Evolutionary conservation across 2,329 filamentous ascomycete species (phyloP).

Genomic region (Thermothelomyces thermophilus): DNA sequence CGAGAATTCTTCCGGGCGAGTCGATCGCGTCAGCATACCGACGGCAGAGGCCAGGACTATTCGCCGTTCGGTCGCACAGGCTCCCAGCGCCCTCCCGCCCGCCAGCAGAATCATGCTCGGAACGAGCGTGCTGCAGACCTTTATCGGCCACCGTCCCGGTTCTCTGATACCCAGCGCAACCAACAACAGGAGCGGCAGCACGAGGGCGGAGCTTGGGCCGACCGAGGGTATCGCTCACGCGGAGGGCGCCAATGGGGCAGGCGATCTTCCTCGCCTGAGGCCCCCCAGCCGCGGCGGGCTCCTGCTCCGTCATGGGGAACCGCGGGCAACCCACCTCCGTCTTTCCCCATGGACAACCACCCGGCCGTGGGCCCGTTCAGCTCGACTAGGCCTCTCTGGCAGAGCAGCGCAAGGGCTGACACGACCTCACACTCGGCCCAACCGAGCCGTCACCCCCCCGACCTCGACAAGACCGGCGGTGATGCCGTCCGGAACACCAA

Average conservation of each 20-base stretch:
- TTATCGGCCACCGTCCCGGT: no score
- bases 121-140: neutral
- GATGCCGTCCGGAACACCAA: neutral
- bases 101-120: neutral
- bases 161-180: no score
- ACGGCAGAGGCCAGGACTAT: neutral
- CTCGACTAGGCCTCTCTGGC: neutral
- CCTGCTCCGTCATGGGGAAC: neutral
- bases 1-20: neutral
- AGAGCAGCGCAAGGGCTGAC: neutral
- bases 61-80: no score
- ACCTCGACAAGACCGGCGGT: neutral
- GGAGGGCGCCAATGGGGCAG: neutral
- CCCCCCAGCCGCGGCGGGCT: neutral
- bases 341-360: conserved; percentile 2
- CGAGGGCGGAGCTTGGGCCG: no score
- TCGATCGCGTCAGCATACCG: neutral
- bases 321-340: neutral
- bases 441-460: neutral
- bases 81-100: neutral
- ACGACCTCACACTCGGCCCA: neutral
- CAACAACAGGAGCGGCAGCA: no score
- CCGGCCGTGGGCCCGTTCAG: neutral
- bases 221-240: no score
- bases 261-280: neutral